phyloP scores from a whole-genome alignment of 495 filamentous ascomycete species.

The Aspergillus nidulans region DNA sequence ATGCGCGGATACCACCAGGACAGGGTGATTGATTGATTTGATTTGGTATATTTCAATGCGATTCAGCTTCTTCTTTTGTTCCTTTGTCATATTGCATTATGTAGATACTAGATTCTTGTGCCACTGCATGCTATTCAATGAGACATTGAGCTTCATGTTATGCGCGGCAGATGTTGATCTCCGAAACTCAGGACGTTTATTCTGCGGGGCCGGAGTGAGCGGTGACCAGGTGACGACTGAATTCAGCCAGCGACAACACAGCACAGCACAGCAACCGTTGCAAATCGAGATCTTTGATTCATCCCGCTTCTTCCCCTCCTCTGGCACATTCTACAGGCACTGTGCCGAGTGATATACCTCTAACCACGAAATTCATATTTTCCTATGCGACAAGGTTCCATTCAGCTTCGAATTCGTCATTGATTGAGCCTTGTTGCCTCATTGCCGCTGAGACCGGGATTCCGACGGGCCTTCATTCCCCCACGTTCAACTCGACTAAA shows the following conservation, averaged over 20 bases:
- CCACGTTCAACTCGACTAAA: not conserved
- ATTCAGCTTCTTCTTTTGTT: conserved; percentile 5
- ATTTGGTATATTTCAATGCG: conserved; percentile 8
- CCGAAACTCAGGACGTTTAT: not conserved
- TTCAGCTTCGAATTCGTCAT: not conserved
- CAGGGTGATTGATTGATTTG: not conserved
- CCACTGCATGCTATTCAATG: conserved; percentile 18
- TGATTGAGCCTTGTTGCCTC: not conserved
- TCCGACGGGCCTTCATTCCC: not conserved
- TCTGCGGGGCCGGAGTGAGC: conserved; percentile 18
- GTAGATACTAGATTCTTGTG: conserved; percentile 9
- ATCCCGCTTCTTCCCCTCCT: not conserved
- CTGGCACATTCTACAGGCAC: not conserved
- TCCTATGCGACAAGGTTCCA: not conserved
- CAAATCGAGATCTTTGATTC: not conserved
- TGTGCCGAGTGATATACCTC: not conserved
- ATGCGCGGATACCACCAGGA: not conserved
- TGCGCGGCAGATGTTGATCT: not conserved
- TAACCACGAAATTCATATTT: not conserved
- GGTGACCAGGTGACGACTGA: conserved; percentile 23
- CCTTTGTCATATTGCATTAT: not conserved
- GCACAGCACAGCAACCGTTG: conserved; percentile 22
- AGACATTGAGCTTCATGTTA: not conserved
- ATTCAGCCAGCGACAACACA: conserved; percentile 22
- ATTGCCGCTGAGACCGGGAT: not conserved